Conservation (phyloP, 352 stramenopile genomes). For the Globisporangium camurandrum region DNA sequence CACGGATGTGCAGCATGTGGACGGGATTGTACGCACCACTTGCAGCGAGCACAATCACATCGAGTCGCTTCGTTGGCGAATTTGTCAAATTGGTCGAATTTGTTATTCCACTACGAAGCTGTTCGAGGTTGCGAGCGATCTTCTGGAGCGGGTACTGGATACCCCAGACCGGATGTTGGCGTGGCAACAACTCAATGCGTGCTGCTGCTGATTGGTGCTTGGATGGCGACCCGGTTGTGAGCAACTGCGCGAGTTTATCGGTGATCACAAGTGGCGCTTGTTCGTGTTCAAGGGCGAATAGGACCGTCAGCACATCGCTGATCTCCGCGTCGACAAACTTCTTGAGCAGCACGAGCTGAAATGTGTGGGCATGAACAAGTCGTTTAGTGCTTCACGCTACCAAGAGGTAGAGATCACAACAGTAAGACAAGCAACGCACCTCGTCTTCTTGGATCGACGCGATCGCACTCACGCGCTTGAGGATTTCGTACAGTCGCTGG, state of each 20-base stretch:
- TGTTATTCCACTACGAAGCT: conserved; percentile 16
- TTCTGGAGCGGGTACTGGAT: conserved; percentile 73
- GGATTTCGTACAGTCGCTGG: conserved; percentile 52
- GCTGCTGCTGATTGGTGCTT: conserved; percentile 32
- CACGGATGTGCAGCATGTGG: conserved; percentile 70
- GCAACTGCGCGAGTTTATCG: conserved; percentile 26
- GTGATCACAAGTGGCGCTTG: conserved; percentile 18
- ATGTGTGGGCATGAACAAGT: not conserved
- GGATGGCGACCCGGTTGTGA: conserved; percentile 46
- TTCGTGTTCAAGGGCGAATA: conserved; percentile 41
- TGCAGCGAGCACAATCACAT: conserved; percentile 70
- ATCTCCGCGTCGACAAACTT: conserved; percentile 67
- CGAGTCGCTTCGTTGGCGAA: conserved; percentile 23
- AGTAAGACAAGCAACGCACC: conserved; percentile 14
- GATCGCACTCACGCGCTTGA: conserved; percentile 47
- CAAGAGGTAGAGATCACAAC: no score
- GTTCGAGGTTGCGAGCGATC: conserved; percentile 54
- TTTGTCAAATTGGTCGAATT: conserved; percentile 5
- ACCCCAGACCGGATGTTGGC: conserved; percentile 36
- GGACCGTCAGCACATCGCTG: conserved; percentile 58
- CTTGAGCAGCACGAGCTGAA: conserved; percentile 53
- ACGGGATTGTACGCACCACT: conserved; percentile 74
- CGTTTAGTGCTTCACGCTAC: no score
- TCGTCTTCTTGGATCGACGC: conserved; percentile 48
- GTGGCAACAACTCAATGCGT: no score